Base-by-base conservation (phyloP, 805 yeast genomes). In the Metschnikowia santaceciliae region DNA sequence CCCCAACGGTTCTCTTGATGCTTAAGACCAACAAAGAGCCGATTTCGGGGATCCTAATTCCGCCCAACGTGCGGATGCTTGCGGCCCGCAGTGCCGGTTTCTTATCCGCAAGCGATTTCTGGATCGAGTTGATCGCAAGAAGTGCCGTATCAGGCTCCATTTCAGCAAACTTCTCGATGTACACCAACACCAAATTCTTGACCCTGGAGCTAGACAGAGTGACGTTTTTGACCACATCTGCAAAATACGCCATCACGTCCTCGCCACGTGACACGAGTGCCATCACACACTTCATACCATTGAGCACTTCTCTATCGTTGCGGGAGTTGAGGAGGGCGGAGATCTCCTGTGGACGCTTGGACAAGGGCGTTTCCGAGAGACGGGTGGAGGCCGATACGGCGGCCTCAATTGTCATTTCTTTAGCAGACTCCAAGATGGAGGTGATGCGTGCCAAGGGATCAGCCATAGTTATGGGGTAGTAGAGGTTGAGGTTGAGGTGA, bases 161-260 rank as follows among this genome's bases (percentile, higher is more conserved):
- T 54, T 89, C 95, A 22, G 96, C 94, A 64, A 82, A 90, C 50
- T 87, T 76, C 40, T 84, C 71, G 45, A 94, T 69, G 58, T 88
- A 89, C 1, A 86, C 75, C 67, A 88, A 82, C 1, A 90, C 96
- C 64, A 92, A 75, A 57, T 85, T 82, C 53, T 88, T 81, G 30
- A 89, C 79, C 54, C 83, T 85, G 50, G 82, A 80, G 44, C 72
- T 68, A 4, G 75, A 58, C 17, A 92, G 83, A 6, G 89, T 86
- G 34, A 91, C 83, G 65, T 90, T 90, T 67, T 91, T 92, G 50
- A 94, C 86, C 4, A 94, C 94, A 61, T 88, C 91, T 0, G 97
- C 90, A 73, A 89, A 92, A 61, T 67, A 74, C 15, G 62, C 62
- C 30, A 63, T 46, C n/a, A 67, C 77, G 49, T 73, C 77, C 47